Evolutionary conservation across 345 rosid species (phyloP), one percentile per base, ranked within the genome.

Genomic region (Salix exigua): DNA sequence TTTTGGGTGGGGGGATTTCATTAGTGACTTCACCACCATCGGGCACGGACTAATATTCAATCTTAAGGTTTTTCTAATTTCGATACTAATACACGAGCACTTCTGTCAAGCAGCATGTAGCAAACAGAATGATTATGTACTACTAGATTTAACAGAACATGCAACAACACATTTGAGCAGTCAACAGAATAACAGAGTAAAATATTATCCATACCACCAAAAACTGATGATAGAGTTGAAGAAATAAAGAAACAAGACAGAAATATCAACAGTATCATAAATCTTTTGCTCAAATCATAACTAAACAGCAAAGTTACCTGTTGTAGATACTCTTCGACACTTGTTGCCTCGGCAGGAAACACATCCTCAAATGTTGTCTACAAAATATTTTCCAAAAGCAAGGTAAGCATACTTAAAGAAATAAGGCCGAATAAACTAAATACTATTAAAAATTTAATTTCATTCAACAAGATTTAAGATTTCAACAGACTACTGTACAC

Each of bases 341-440:
- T 94, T 0, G 95, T 91, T 1, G 98, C 98, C 84, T 96, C 99
- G 37, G 94, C 94, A 18, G 99, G 97, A 85, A 96, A 93, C 58
- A 93, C 99, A 87, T 96, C 99, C 85, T 96, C 99, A 76, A 93
- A 96, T 46, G 97, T 90, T 16, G 97, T 89, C 99, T 96, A 77
- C 25, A 72, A 68, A 46, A 67, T 55, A 16, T 63, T 51, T 46
- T 62, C 72, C 70, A 4, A 58, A 73, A 75, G 70, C 28, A 72
- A 66, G 72, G 5, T 51, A 62, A 71, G 79, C 74, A 61, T 53
- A 72, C 25, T n/a, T 67, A 9, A 55, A 28, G 19, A 14, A 26
- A 12, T 13, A 50, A 44, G 37, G 51, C 31, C 23, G 62, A 28
- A 26, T 72, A n/a, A 63, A 19, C 12, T 35, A 33, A n/a, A 2